These are phyloP conservation scores for Nemania abortiva DNA, from an alignment of 2,329 filamentous ascomycete species.

Conservation along the genomic window DNA sequence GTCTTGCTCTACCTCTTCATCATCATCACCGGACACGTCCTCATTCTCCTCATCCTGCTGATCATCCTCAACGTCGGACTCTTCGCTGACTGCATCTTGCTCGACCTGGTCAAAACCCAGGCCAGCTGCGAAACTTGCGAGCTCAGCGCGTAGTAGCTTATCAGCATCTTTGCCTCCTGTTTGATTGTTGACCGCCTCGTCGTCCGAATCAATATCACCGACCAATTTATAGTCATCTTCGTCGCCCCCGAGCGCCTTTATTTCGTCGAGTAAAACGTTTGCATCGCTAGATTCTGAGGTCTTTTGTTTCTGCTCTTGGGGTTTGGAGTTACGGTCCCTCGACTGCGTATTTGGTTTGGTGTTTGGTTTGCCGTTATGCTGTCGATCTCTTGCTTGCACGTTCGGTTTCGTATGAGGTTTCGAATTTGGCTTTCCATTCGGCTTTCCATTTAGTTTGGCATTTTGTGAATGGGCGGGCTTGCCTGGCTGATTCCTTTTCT, in stretches of 20 bases:
- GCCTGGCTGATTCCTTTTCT: constrained; percentile 44
- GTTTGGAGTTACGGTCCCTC: constrained; percentile 21
- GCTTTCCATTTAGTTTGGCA: constrained; percentile 35
- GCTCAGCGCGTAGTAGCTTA: constrained; percentile 62
- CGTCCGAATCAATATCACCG: constrained; percentile 65
- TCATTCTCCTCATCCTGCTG: constrained; percentile 37
- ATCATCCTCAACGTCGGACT: constrained; percentile 53
- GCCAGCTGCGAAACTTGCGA: constrained; percentile 64
- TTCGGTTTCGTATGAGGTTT: constrained; percentile 39
- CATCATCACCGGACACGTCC: constrained; percentile 49
- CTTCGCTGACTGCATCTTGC: constrained; percentile 54
- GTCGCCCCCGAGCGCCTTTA: constrained; percentile 73
- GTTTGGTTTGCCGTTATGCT: constrained; percentile 18
- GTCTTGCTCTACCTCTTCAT: constrained; percentile 29
- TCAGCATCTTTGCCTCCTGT: constrained; percentile 55
- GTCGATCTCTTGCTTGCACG: constrained; percentile 30
- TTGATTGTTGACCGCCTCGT: constrained; percentile 56
- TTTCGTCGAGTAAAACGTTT: constrained; percentile 68
- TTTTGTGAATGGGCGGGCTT: constrained; percentile 28
- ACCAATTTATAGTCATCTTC: constrained; percentile 74
- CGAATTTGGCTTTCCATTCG: constrained; percentile 47
- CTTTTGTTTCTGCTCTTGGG: constrained; percentile 29
- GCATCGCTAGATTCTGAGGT: constrained; percentile 45
- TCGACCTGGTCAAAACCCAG: constrained; percentile 62
- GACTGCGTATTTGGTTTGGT: constrained; percentile 34